Evolutionary conservation across 306 rosid species (phyloP).

Genomic region (Potentilla sterilis): DNA sequence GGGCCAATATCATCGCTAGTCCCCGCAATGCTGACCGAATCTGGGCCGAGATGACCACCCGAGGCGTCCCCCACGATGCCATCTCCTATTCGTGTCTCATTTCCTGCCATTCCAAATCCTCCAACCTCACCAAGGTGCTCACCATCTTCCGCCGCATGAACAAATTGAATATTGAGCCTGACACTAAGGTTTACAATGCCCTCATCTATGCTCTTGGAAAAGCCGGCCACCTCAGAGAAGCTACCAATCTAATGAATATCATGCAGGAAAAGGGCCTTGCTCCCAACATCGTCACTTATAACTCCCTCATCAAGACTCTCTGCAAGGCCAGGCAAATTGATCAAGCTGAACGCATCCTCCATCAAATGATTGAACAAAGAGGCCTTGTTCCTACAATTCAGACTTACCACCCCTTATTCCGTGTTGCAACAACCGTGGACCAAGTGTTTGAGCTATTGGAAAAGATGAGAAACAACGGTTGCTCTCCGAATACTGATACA

Average conservation of each 20-base stretch:
- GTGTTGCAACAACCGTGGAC: slow-evolving; percentile 47
- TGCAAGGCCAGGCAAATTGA: slow-evolving; percentile 59
- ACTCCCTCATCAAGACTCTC: slow-evolving; percentile 78
- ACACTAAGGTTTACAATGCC: slow-evolving; percentile 77
- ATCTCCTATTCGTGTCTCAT: slow-evolving; percentile 72
- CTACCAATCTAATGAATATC: slow-evolving; percentile 46
- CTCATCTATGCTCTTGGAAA: slow-evolving; percentile 73
- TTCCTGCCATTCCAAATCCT: slow-evolving; percentile 75
- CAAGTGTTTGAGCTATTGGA: slow-evolving; percentile 63
- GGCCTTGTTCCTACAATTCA: slow-evolving; percentile 61
- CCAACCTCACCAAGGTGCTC: slow-evolving; percentile 61
- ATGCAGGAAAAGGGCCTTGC: slow-evolving; percentile 62
- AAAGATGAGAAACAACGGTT: slow-evolving; percentile 60
- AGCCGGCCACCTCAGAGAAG: slow-evolving; percentile 58
- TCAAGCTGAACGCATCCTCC: slow-evolving; percentile 53
- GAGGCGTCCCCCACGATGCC: slow-evolving; percentile 63
- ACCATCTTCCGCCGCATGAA: slow-evolving; percentile 61
- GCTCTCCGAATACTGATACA: slow-evolving; percentile 67
- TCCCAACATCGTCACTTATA: slow-evolving; percentile 70
- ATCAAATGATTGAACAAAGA: slow-evolving; percentile 50
- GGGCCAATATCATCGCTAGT: slow-evolving; percentile 75
- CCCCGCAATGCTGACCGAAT: slow-evolving; percentile 59
- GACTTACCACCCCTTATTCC: slow-evolving; percentile 83
- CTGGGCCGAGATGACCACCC: slow-evolving; percentile 77
- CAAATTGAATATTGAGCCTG: slow-evolving; percentile 47